phyloP scores from a whole-genome alignment of 2,329 filamentous ascomycete genomes.

The Hymenoscyphus fructigenus region DNA sequence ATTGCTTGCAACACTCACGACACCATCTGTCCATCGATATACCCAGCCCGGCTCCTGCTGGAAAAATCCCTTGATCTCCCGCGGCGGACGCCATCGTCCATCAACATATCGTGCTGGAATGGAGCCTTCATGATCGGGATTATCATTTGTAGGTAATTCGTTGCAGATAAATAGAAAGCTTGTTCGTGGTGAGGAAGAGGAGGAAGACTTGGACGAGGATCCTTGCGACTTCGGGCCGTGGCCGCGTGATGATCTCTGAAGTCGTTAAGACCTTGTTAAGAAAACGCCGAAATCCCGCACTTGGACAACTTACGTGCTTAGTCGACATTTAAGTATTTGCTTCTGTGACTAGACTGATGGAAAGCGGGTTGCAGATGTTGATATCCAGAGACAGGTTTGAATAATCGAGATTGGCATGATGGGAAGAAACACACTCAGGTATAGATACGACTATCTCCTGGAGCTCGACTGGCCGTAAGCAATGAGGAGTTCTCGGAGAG shows the following conservation, averaged over 20 bases:
- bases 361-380: background rate
- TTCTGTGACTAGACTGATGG: background rate
- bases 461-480: background rate
- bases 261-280: background rate
- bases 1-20: slow-evolving; percentile 14
- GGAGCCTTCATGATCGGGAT: slow-evolving; percentile 19
- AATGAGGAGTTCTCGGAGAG: background rate
- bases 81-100: slow-evolving; percentile 29
- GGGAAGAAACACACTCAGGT: background rate
- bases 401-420: background rate
- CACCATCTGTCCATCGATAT: slow-evolving; percentile 29
- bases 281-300: background rate
- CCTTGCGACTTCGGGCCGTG: slow-evolving; percentile 8
- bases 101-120: slow-evolving; percentile 17
- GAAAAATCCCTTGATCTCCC: slow-evolving; percentile 18
- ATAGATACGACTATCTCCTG: background rate
- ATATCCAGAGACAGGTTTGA: background rate
- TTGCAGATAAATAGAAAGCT: slow-evolving; percentile 42
- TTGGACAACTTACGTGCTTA: background rate
- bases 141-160: slow-evolving; percentile 40
- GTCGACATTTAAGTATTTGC: background rate
- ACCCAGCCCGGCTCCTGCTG: slow-evolving; percentile 21
- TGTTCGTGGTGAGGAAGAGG: slow-evolving; percentile 8
- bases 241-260: slow-evolving; percentile 7
- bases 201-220: slow-evolving; percentile 8